phyloP scores from a whole-genome alignment of 164 flowering plant genomes.

The Euptelea pleiosperma region DNA sequence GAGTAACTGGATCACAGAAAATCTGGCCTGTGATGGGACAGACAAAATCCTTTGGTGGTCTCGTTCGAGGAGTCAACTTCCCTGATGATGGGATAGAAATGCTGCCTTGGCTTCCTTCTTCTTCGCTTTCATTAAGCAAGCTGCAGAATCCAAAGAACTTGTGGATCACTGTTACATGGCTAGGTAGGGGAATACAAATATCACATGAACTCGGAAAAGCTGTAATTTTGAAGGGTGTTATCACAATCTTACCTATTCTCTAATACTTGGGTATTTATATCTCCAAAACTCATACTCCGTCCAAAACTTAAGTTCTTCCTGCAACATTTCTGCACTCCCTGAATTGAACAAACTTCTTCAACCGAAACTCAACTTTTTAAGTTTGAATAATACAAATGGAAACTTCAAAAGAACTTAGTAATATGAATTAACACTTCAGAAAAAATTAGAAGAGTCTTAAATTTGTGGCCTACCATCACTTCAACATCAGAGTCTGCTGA shows the following conservation, averaged over 20 bases:
- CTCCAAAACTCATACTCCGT: slow-evolving; percentile 27
- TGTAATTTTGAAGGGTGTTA: neutral
- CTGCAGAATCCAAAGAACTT: slow-evolving; percentile 29
- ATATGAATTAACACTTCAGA: slow-evolving; percentile 2
- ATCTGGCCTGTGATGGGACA: slow-evolving; percentile 76
- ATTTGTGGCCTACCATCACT: slow-evolving; percentile 29
- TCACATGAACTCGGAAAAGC: neutral
- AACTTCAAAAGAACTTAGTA: neutral
- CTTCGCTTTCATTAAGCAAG: slow-evolving; percentile 40
- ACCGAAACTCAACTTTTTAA: slow-evolving; percentile 3
- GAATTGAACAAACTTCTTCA: slow-evolving; percentile 15
- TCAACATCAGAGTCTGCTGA: slow-evolving; percentile 49
- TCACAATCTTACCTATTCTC: slow-evolving; percentile 33
- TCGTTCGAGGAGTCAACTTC: slow-evolving; percentile 38
- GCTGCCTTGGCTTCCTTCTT: slow-evolving; percentile 42
- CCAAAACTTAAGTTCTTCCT: slow-evolving; percentile 20
- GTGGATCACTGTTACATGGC: too few relatives aligned
- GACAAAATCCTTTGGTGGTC: slow-evolving; percentile 75
- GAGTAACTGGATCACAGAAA: slow-evolving; percentile 75
- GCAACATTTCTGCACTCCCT: slow-evolving; percentile 32
- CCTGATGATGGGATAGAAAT: slow-evolving; percentile 42
- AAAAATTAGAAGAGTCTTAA: neutral
- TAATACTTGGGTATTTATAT: slow-evolving; percentile 17
- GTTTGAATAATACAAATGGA: neutral
- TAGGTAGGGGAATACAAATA: too few relatives aligned